These are phyloP conservation scores for Gossypium australe DNA, from an alignment of 345 rosid species.

Conservation along the genomic window DNA sequence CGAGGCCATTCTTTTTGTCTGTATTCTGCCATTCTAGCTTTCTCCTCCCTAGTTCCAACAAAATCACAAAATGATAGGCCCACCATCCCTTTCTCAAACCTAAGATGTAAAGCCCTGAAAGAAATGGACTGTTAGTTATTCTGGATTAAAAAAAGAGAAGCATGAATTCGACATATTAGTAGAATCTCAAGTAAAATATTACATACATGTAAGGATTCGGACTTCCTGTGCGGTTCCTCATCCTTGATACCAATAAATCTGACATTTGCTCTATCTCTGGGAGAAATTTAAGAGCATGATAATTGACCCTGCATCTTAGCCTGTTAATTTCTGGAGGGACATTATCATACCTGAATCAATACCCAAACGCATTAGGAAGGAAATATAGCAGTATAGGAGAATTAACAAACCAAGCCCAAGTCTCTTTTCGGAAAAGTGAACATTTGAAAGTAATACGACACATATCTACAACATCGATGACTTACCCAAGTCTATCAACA, in stretches of 20 bases:
- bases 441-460: neutral
- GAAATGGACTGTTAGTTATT: slow-evolving; percentile 14
- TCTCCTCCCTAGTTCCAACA: slow-evolving; percentile 98
- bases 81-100: slow-evolving; percentile 99
- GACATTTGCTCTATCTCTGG: slow-evolving; percentile 93
- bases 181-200: slow-evolving; percentile 18
- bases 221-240: slow-evolving; percentile 93
- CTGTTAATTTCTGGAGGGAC: slow-evolving; percentile 97
- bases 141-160: slow-evolving; percentile 4
- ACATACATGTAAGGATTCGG: slow-evolving; percentile 83
- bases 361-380: slow-evolving; percentile 13
- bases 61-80: slow-evolving; percentile 97
- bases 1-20: slow-evolving; percentile 99
- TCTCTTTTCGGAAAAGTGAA: slow-evolving; percentile 3
- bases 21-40: slow-evolving; percentile 87
- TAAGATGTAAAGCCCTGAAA: slow-evolving; percentile 97
- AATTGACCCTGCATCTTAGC: slow-evolving; percentile 96
- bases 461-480: slow-evolving; percentile 8
- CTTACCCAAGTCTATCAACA: slow-evolving; percentile 98
- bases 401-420: slow-evolving; percentile 1
- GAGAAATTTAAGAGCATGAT: slow-evolving; percentile 96
- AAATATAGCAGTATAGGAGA: neutral
- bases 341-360: slow-evolving; percentile 75
- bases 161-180: slow-evolving; percentile 10
- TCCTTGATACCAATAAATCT: slow-evolving; percentile 76